Evolutionary conservation across 2,329 filamentous ascomycete genomes (phyloP), one percentile per base, ranked within the genome.

Genomic region (Exophiala lecanii-corni): DNA sequence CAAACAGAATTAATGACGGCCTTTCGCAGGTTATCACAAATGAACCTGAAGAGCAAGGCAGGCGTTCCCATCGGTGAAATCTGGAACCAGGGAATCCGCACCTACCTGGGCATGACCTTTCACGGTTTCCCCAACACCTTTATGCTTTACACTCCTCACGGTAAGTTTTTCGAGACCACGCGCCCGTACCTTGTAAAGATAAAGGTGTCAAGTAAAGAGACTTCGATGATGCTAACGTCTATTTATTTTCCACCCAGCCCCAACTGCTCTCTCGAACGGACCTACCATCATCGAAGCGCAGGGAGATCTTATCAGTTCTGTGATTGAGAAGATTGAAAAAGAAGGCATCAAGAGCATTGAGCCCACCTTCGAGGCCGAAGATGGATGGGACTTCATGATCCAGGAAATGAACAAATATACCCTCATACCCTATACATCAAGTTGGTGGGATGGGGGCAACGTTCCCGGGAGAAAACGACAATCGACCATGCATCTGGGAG

Each of bases 371-470:
- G 68, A 72, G 26, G 70, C 72, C 0, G 63, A 69, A 4, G 55
- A 67, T 4, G 52, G 60, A 5, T 81, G 74, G 73, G 76, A 72
- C 55, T 53, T 70, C 19, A 58, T 64, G 5, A 63, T 79, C 10
- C 50, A 71, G 13, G 62, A 70, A 1, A 36, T 76, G 2, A 70
- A 65, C 25, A 59, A 75, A 49, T 52, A 25, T 12, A 68, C 66
- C 4, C 59, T 81, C 3, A 68, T 79, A 43, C 72, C 73, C 0
- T 71, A 63, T 0, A 69, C 68, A 0, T 62, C 58, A 12, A 73
- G 66, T 3, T 78, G 72, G 12, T 79, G 76, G 50, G 75, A 78
- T 70, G 76, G 76, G 2, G 70, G 67, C 0, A 75, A 64, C 23
- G 63, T 78, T 1, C 74, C 76, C 0, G 74, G 69, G 0, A 80